These are phyloP conservation scores for Coccomyxa sp. DNA, from an alignment of 139 green algal species.

Conservation along the genomic window DNA sequence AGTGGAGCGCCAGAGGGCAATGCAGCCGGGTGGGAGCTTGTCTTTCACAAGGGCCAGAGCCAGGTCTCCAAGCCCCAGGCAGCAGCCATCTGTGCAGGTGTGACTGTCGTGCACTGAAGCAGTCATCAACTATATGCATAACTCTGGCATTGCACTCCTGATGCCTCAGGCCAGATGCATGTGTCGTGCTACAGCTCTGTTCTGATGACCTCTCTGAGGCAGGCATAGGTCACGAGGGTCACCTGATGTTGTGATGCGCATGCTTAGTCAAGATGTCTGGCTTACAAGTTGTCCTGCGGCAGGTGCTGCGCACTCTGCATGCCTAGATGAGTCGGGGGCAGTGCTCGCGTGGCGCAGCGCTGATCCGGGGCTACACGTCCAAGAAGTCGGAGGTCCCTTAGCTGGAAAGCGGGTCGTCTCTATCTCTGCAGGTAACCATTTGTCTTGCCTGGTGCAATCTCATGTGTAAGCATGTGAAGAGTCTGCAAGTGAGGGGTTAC, in stretches of 20 bases:
- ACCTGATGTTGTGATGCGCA: slow-evolving; percentile 6
- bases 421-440: slow-evolving; percentile 48
- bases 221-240: background rate
- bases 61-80: slow-evolving; percentile 37
- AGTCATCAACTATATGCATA: too few relatives aligned
- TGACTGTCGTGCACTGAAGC: too few relatives aligned
- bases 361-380: slow-evolving; percentile 44
- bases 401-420: slow-evolving; percentile 53
- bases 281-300: too few relatives aligned
- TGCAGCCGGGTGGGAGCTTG: slow-evolving; percentile 1
- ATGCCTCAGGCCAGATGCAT: too few relatives aligned
- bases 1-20: background rate
- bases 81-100: background rate
- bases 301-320: slow-evolving; percentile 59
- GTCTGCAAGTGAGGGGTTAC: too few relatives aligned
- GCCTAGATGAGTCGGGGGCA: slow-evolving; percentile 55
- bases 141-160: too few relatives aligned
- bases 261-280: too few relatives aligned
- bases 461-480: background rate
- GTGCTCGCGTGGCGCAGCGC: slow-evolving; percentile 69
- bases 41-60: slow-evolving; percentile 66
- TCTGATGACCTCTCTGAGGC: background rate
- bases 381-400: slow-evolving; percentile 66
- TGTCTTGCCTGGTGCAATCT: background rate
- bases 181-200: too few relatives aligned